Base-by-base conservation (phyloP, 2,329 filamentous ascomycete genomes). In the Lachnellula occidentalis region DNA sequence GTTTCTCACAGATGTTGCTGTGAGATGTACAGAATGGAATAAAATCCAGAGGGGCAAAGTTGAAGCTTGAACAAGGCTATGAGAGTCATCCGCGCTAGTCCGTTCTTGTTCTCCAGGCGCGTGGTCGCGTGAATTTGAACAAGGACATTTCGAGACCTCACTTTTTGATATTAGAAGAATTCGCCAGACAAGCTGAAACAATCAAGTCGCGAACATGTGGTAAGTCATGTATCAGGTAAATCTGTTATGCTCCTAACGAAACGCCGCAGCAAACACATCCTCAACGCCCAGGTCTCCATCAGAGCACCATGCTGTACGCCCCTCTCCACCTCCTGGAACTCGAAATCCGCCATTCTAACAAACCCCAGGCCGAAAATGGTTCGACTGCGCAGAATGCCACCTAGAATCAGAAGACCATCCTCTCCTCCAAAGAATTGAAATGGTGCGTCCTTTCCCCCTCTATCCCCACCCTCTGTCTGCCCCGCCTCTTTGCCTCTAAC, bases 331-430 rank as follows among this genome's bases (percentile, higher is more conserved):
- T 17, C n/a, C 14, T 4, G 5, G 12, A 34, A 17, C 24, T 0
- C 17, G 41, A n/a, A 19, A 1, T 11, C 19, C 39, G 15, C 15
- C 47, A 14, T 34, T 17, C 49, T 58, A 19, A 48, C 41, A 50
- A 47, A 43, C 4, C 43, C 36, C 66, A 92, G 90, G 90, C 78
- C 82, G 84, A 58, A 96, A 96, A 78, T 99, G 95, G 95, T 99
- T 96, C 76, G 94, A 99, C 77, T 99, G 94, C 74, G 88, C 90
- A 61, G 88, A 96, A 71, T 99, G 94, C 76, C 94, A 99, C 75
- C 75, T 76, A 51, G 94, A 99, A 71, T 78, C 83, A 58, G 87
- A 95, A 72, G 74, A 77, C 58, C 94, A 97, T 71, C 74, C 80
- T 37, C 83, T 99, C 21, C 74, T 82, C 51, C 88, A 95, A 73